Base-by-base conservation (phyloP, 2,329 filamentous ascomycete genomes). In the Exophiala bonariae region DNA sequence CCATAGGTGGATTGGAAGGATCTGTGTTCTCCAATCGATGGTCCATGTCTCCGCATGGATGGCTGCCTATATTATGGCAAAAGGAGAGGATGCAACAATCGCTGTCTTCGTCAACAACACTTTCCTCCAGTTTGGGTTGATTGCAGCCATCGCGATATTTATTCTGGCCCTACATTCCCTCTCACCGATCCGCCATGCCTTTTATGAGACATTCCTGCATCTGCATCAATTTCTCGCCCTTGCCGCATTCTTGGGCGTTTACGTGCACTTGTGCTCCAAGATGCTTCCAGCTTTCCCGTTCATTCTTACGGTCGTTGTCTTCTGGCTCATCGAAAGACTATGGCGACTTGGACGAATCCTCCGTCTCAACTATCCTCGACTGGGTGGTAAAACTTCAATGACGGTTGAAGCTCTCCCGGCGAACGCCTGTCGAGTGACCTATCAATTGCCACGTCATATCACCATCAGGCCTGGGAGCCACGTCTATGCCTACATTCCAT, bases 1-100 rank as follows among this genome's bases (percentile, higher is more conserved):
- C 41, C 89, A 95, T 66, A 81, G 89, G 55, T 95, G 88, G 87
- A 80, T 89, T 52, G 89, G 87, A 20, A 80, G 89, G 19, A 81
- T 91, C 34, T 80, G 88, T 19, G 80, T 87, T n/a, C 43, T 86
- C 3, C 86, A 93, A 65, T 71, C 80, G 13, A 59, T 89, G 40
- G 73, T 86, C 7, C 89, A 95, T 67, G 87, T 85, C 7, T 58
- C 78, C 18, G 82, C 84, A 28, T 99, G 92, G 91, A 74, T 82
- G 16, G 79, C 87, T 59, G 93, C 95, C 55, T 85, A 84, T 49
- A 69, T 83, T 16, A 76, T 80, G 8, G 83, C 82, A 38, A 77
- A 78, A 13, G 86, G 86, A 33, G 83, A 80, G 75, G 49, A 61
- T 3, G 63, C 63, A 41, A 67, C 68, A 54, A 47, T 66, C 13